These are phyloP conservation scores for Fusarium metavorans DNA, from an alignment of 2,329 filamentous ascomycete genomes.

Conservation along the genomic window DNA sequence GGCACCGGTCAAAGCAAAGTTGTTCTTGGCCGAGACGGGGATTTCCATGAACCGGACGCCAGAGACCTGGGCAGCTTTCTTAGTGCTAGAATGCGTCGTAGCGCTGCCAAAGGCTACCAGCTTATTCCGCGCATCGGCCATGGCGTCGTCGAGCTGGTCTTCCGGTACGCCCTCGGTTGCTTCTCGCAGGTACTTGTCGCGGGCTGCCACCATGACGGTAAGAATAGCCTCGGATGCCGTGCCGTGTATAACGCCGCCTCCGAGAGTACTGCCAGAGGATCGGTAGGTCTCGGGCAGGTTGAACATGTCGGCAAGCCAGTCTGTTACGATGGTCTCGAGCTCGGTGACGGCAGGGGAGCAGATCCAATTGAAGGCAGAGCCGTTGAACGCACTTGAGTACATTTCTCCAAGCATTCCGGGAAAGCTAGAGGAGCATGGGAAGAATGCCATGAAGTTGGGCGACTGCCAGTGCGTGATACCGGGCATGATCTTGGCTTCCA, in stretches of 20 bases:
- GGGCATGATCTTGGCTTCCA: neutral
- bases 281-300: neutral
- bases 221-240: neutral
- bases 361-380: neutral
- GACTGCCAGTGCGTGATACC: neutral
- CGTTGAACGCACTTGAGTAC: neutral
- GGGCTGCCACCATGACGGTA: neutral
- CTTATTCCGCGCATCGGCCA: neutral
- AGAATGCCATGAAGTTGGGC: neutral
- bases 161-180: neutral
- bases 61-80: neutral
- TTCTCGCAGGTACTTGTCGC: neutral
- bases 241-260: neutral
- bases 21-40: neutral
- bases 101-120: neutral
- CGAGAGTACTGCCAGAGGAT: neutral
- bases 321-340: neutral
- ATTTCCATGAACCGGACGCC: neutral
- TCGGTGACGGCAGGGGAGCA: neutral
- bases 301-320: neutral
- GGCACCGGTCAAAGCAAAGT: neutral
- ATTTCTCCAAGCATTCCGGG: neutral
- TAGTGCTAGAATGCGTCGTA: neutral
- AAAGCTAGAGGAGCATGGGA: neutral
- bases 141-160: neutral